phyloP scores from a whole-genome alignment of 169 alveolate species.

The Plasmodium billcollinsi region DNA sequence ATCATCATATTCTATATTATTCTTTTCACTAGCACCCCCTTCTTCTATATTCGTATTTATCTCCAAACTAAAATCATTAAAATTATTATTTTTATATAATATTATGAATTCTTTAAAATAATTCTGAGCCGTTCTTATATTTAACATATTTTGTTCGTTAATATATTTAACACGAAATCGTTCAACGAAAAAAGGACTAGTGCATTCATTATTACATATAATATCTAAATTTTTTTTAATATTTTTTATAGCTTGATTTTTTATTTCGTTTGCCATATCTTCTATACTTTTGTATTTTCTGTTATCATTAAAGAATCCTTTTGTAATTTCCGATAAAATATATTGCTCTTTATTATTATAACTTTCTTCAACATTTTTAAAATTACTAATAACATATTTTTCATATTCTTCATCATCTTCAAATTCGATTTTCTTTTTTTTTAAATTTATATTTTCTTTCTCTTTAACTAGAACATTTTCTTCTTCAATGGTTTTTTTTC shows the following conservation, averaged over 20 bases:
- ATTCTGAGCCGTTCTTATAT: slow-evolving; percentile 56
- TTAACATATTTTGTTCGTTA: slow-evolving; percentile 48
- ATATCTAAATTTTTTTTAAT: slow-evolving; percentile 48
- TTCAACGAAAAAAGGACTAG: slow-evolving; percentile 71
- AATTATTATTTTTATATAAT: slow-evolving; percentile 49
- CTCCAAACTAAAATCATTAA: slow-evolving; percentile 64
- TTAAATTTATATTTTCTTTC: slow-evolving; percentile 3
- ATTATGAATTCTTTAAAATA: slow-evolving; percentile 59
- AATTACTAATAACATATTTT: slow-evolving; percentile 36
- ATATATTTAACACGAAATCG: slow-evolving; percentile 60
- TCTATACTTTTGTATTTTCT: slow-evolving; percentile 59
- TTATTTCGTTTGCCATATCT: slow-evolving; percentile 74
- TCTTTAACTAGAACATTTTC: neutral
- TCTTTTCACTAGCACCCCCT: neutral
- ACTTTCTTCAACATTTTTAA: slow-evolving; percentile 23
- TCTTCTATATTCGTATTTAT: slow-evolving; percentile 44
- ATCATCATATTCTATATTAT: neutral
- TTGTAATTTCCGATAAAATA: slow-evolving; percentile 49
- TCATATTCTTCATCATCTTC: slow-evolving; percentile 75
- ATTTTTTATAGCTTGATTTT: slow-evolving; percentile 34
- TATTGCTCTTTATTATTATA: slow-evolving; percentile 11
- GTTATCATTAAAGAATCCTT: slow-evolving; percentile 33
- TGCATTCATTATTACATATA: slow-evolving; percentile 71
- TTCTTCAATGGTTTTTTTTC: slow-evolving; percentile 31
- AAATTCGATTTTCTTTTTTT: slow-evolving; percentile 47